Conservation (phyloP, 768 basidiomycete genomes). For the Boletus insuetus region DNA sequence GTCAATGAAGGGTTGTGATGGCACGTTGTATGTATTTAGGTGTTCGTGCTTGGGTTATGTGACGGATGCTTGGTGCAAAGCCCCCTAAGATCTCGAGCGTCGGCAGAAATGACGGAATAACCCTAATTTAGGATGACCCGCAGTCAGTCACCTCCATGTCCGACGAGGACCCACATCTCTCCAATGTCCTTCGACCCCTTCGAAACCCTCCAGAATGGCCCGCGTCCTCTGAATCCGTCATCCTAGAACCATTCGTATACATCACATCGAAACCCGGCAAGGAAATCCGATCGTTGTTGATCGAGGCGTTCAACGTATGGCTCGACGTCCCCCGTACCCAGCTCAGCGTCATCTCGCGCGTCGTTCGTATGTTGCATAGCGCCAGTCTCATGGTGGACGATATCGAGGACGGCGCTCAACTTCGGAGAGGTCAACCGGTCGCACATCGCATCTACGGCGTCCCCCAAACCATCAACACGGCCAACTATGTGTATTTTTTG, state of each 20-base stretch:
- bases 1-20: conserved; percentile 40
- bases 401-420: conserved; percentile 87
- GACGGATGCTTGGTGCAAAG: too few species aligned
- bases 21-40: too few species aligned
- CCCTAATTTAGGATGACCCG: too few species aligned
- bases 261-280: conserved; percentile 85
- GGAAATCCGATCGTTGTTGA: conserved; percentile 83
- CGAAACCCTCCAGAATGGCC: conserved; percentile 24
- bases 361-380: conserved; percentile 93
- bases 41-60: too few species aligned
- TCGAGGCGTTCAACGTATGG: conserved; percentile 94
- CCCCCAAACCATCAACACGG: conserved; percentile 95
- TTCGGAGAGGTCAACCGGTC: conserved; percentile 82
- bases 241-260: conserved; percentile 89
- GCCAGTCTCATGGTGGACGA: conserved; percentile 95
- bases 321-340: conserved; percentile 74
- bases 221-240: conserved; percentile 35
- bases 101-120: too few species aligned
- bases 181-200: conserved; percentile 19
- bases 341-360: conserved; percentile 67
- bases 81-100: too few species aligned
- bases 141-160: too few species aligned
- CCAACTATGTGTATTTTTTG: conserved; percentile 95
- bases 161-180: conserved; percentile 5
- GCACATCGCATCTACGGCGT: conserved; percentile 96